Percentiles rank a stretch among this genome's conserved stretches.
Evolutionary conservation across 768 basidiomycete species (phyloP).

Genomic region (Psilocybe azurescens): DNA sequence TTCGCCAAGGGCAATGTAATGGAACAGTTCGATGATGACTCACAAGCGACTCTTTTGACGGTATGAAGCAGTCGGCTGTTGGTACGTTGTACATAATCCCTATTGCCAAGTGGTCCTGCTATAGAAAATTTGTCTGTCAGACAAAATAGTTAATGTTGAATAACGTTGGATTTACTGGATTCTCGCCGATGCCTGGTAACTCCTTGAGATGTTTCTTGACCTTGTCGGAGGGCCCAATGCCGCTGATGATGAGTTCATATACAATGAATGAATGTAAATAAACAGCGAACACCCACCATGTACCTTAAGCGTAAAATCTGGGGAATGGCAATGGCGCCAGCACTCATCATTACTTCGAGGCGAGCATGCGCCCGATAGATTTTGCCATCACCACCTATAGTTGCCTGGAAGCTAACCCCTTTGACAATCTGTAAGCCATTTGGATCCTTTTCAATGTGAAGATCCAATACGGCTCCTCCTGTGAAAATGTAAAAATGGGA

Average conservation of each 20-base stretch:
- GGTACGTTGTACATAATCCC: no score
- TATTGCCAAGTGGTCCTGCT: no score
- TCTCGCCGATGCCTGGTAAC: neutral
- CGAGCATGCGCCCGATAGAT: neutral
- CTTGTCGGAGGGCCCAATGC: neutral
- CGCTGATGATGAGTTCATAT: no score
- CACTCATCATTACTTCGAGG: neutral
- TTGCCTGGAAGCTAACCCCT: neutral
- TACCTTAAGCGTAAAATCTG: conserved; percentile 2
- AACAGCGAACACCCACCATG: neutral
- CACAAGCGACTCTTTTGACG: no score
- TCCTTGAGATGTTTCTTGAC: neutral
- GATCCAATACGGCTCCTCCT: neutral
- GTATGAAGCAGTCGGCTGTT: no score
- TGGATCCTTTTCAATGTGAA: neutral
- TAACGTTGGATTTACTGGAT: neutral
- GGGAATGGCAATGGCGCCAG: neutral
- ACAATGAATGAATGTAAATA: neutral
- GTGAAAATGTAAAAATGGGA: neutral
- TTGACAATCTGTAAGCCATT: neutral
- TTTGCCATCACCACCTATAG: neutral
- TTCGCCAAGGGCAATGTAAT: no score
- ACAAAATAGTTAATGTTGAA: no score
- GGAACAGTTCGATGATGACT: no score
- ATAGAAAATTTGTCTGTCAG: no score